phyloP scores from a whole-genome alignment of 2,329 filamentous ascomycete genomes.

The Curvularia spicifera region DNA sequence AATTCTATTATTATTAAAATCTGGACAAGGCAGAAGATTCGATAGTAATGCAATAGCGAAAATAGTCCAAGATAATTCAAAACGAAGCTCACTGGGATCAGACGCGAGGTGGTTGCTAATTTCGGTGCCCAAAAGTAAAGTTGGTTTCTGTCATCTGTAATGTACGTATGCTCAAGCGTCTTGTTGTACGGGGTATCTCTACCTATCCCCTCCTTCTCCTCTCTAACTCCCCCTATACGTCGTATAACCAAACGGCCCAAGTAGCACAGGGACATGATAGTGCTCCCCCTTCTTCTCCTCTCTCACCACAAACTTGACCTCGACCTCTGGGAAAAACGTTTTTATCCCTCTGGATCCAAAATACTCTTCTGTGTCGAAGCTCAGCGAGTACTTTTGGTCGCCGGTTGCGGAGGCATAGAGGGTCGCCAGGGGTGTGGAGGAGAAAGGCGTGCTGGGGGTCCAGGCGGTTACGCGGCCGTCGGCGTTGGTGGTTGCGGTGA shows the following conservation, averaged over 20 bases:
- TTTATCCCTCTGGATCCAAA: constrained; percentile 65
- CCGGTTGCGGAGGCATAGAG: constrained; percentile 39
- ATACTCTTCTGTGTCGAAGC: constrained; percentile 75
- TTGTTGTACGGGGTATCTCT: too few relatives aligned
- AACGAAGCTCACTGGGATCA: too few relatives aligned
- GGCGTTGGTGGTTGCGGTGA: constrained; percentile 72
- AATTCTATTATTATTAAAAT: too few relatives aligned
- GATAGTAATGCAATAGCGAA: too few relatives aligned
- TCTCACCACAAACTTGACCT: constrained; percentile 60
- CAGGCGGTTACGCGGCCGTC: constrained; percentile 77
- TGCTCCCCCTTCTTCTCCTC: constrained; percentile 61
- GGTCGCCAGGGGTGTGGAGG: constrained; percentile 50
- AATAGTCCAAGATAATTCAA: too few relatives aligned
- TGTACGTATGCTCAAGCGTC: too few relatives aligned
- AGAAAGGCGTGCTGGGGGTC: constrained; percentile 60
- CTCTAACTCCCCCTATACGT: constrained; percentile 70
- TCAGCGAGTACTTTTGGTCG: constrained; percentile 69
- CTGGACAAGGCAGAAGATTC: too few relatives aligned
- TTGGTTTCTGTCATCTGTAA: too few relatives aligned
- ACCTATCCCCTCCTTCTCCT: too few relatives aligned
- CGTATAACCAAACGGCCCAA: constrained; percentile 81
- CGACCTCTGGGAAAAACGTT: constrained; percentile 64
- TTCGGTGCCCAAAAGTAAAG: too few relatives aligned
- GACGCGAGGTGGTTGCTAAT: too few relatives aligned
- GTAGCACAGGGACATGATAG: constrained; percentile 79